phyloP scores from a whole-genome alignment of 1,139 yeast species.

The Geotrichum cucujoidarum region DNA sequence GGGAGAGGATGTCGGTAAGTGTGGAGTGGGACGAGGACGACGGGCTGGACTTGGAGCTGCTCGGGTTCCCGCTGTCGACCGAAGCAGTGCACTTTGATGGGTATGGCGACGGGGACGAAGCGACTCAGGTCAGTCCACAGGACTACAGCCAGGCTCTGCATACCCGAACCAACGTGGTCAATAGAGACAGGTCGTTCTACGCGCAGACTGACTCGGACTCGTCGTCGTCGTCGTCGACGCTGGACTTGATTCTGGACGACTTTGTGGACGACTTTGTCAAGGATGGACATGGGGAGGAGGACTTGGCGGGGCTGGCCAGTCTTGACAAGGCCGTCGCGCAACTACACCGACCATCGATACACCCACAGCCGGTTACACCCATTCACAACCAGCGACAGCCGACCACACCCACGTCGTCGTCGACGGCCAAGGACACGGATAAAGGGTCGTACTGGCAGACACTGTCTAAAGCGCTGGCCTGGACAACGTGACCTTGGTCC shows the following conservation, averaged over 20 bases:
- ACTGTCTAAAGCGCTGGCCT: no score
- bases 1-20: neutral
- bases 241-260: neutral
- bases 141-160: neutral
- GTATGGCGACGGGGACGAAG: neutral
- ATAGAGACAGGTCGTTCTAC: neutral
- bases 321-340: no score
- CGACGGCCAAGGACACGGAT: no score
- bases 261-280: neutral
- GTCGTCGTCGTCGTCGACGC: neutral
- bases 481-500: no score
- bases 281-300: no score
- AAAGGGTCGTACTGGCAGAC: no score
- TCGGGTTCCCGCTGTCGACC: slow-evolving; percentile 9
- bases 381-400: no score
- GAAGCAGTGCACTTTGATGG: neutral
- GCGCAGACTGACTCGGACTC: neutral
- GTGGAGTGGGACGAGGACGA: no score
- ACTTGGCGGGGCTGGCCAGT: no score
- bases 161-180: neutral
- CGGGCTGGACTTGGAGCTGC: slow-evolving; percentile 10
- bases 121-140: neutral
- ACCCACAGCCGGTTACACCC: no score
- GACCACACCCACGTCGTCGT: no score
- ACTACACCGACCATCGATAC: no score